Percentiles rank a stretch among this genome's conserved stretches.
Evolutionary conservation across 2,329 filamentous ascomycete species (phyloP).

Genomic region (Laburnicola sp.): DNA sequence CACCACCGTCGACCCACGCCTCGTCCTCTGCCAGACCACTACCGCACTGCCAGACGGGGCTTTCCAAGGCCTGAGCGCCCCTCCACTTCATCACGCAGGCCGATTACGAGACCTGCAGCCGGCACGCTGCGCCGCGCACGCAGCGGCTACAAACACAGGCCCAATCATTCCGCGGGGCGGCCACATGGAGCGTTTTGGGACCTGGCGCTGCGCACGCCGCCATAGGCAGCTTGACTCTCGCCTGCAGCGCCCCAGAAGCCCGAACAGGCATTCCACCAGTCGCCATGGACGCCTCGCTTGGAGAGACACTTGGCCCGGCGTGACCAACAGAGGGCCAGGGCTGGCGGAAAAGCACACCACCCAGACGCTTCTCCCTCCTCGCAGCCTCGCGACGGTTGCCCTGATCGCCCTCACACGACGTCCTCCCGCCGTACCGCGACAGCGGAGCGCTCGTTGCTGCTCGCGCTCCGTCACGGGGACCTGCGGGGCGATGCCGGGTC

Average conservation of each 20-base stretch:
- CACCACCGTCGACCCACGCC: conserved; percentile 8
- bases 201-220: conserved; percentile 15
- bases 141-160: conserved; percentile 37
- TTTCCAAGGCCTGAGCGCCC: conserved; percentile 21
- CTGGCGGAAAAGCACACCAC: conserved; percentile 19
- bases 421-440: conserved; percentile 9
- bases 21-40: too few relatives aligned
- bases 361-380: conserved; percentile 7
- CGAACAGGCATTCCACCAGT: conserved; percentile 18
- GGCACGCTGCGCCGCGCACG: conserved; percentile 15
- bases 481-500: conserved; percentile 3
- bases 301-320: conserved; percentile 25
- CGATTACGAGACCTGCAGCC: conserved; percentile 17
- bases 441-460: conserved; percentile 3
- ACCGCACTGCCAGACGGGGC: conserved; percentile 1
- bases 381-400: conserved; percentile 10
- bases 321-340: conserved; percentile 25
- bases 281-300: conserved; percentile 19
- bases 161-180: conserved; percentile 28
- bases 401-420: conserved; percentile 12
- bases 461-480: conserved; percentile 16
- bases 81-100: conserved; percentile 31
- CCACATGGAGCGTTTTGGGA: conserved; percentile 27
- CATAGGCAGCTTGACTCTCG: conserved; percentile 26
- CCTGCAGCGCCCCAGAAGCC: conserved; percentile 33